Percentiles rank a stretch among this genome's conserved stretches.
These are phyloP conservation scores for Rubroshorea leprosula DNA, from an alignment of 345 rosid genomes.

Conservation along the genomic window DNA sequence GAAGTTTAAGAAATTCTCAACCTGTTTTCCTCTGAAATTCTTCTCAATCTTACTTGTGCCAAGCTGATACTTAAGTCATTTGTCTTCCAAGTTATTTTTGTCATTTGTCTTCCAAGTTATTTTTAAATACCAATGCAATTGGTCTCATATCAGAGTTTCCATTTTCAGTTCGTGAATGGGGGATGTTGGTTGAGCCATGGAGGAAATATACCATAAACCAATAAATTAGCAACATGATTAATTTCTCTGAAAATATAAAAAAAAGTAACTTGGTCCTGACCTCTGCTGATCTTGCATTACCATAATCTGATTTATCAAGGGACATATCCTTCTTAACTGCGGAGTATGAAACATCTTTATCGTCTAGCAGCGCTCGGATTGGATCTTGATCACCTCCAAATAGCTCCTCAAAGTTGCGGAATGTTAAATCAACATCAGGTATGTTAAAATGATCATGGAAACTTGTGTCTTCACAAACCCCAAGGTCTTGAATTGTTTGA, in stretches of 20 bases:
- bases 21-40: too few species aligned
- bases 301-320: conserved; percentile 26
- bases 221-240: too few species aligned
- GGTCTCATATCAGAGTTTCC: too few species aligned
- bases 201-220: too few species aligned
- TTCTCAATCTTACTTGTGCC: too few species aligned
- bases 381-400: conserved; percentile 60
- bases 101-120: too few species aligned
- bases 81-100: too few species aligned
- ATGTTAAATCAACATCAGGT: conserved; percentile 76
- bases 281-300: conserved; percentile 22
- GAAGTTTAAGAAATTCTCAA: too few species aligned
- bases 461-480: conserved; percentile 64
- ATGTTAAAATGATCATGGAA: conserved; percentile 51
- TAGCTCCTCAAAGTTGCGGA: conserved; percentile 68
- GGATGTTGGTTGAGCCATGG: too few species aligned
- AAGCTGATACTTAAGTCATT: too few species aligned
- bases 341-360: conserved; percentile 32
- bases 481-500: conserved; percentile 84
- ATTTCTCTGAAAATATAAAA: background rate
- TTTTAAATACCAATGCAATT: too few species aligned
- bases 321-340: conserved; percentile 29
- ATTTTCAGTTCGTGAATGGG: too few species aligned
- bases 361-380: conserved; percentile 25
- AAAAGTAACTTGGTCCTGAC: conserved; percentile 13